A percentile compares a stretch with the other conserved stretches of the same genome.
These are phyloP conservation scores for Apiospora koreana DNA, from an alignment of 2,329 filamentous ascomycete species.

Conservation along the genomic window DNA sequence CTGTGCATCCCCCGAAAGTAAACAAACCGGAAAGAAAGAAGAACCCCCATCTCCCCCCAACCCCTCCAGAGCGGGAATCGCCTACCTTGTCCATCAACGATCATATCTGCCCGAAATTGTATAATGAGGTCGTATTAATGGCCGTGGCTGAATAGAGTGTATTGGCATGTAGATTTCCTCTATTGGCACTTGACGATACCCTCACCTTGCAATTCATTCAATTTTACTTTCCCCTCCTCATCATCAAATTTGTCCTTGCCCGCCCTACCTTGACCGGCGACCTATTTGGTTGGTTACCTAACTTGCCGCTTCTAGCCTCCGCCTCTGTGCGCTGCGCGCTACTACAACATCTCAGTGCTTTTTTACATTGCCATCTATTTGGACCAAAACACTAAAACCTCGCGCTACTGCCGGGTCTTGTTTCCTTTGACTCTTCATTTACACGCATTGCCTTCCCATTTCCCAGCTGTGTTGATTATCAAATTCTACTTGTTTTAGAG, in stretches of 20 bases:
- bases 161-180: constrained; percentile 9
- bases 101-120: constrained; percentile 1
- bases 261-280: background rate
- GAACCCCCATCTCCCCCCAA: background rate
- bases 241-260: background rate
- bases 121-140: constrained; percentile 15
- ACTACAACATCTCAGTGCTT: constrained; percentile 5
- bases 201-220: background rate
- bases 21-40: background rate
- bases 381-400: background rate
- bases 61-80: background rate
- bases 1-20: background rate
- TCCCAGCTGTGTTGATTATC: background rate
- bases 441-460: constrained; percentile 1
- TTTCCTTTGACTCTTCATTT: constrained; percentile 1
- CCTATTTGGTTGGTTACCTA: too few relatives aligned
- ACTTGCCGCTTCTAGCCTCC: constrained; percentile 1
- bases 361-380: constrained; percentile 2
- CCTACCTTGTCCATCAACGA: constrained; percentile 8
- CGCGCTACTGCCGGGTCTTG: background rate
- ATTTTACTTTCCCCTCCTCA: background rate
- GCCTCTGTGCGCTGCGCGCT: constrained; percentile 10
- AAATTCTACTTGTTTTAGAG: constrained; percentile 9
- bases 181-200: constrained; percentile 6
- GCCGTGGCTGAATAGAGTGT: constrained; percentile 14